Base-by-base conservation (phyloP, 1,284 basidiomycete species). In the Paramarasmius palmivorus region DNA sequence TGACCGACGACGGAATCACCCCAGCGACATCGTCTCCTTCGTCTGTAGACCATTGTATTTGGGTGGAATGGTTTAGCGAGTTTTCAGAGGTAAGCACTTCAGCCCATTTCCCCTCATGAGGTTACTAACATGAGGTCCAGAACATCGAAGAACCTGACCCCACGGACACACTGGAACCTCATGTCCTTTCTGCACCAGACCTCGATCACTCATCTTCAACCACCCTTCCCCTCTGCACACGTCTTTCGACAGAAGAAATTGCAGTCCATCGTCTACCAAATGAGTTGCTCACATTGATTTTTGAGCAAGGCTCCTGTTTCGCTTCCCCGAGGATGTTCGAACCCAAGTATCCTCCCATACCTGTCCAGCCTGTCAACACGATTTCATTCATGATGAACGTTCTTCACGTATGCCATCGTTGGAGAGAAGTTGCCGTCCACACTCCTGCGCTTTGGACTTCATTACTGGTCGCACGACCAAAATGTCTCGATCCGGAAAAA, bases 361-460 rank as follows among this genome's bases (percentile, higher is more conserved):
- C 57, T 4, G 50, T 58, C 19, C 54, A 40, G 5, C 39, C 54
- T 5, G 35, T 52, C 25, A 58, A 55, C 39, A 55, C 50, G 6
- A 54, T 50, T 15, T 45, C 57, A 8, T 49, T 58, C 38, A 55
- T 55, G 20, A 32, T 52, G 26, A 53, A 50, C n/a, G 54, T 58
- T 3, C 42, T 58, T 26, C 50, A 42, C 22, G 54, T 55, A 9
- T 58, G 57, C 40, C 54, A 40, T 36, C 57, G 57, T 14, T 58
- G 57, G 57, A 46, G 57, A 19, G 53, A 58, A 38, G 50, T 58
- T 15, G 51, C 54, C 10, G 53, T 50, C 4, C 57, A 58, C 36
- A 58, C 57, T 2, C 57, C 57, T 23, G 46, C 57, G 17, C 53
- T 58, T 10, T 58, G 57, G 57, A 58, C 57, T 8, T 52, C 50